A percentile compares a stretch with the other conserved stretches of the same genome.
phyloP scores from a whole-genome alignment of 495 filamentous ascomycete genomes.

The Aspergillus cristatus region DNA sequence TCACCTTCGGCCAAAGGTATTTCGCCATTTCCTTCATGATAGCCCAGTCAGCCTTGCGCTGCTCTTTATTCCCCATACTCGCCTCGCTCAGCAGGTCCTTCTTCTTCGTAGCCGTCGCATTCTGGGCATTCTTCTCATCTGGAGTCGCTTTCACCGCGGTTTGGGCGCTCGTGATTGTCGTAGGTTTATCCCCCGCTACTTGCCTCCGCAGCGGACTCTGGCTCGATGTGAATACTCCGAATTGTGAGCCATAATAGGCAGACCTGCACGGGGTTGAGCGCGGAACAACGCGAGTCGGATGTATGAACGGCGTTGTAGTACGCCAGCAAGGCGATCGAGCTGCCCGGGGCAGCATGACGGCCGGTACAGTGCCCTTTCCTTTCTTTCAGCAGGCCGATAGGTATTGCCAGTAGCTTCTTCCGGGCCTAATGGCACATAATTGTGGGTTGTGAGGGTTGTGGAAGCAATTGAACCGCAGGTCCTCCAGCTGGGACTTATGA shows the following conservation, averaged over 20 bases:
- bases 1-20: conserved; percentile 92
- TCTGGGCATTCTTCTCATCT: conserved; percentile 13
- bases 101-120: conserved; percentile 28
- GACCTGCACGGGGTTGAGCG: conserved; percentile 17
- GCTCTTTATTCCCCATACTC: conserved; percentile 60
- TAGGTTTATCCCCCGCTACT: conserved; percentile 4
- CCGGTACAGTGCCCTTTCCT: not conserved
- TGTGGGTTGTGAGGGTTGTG: not conserved
- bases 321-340: conserved; percentile 33
- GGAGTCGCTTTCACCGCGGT: conserved; percentile 12
- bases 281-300: conserved; percentile 21
- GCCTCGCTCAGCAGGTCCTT: conserved; percentile 49
- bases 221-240: conserved; percentile 21
- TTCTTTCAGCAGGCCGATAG: conserved; percentile 2
- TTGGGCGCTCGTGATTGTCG: conserved; percentile 5
- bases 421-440: conserved; percentile 23
- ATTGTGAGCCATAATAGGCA: conserved; percentile 15
- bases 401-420: not conserved
- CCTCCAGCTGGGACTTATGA: conserved; percentile 2
- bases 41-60: conserved; percentile 94
- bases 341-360: conserved; percentile 38
- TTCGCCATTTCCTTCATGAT: conserved; percentile 96
- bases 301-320: conserved; percentile 21
- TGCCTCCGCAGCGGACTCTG: conserved; percentile 13
- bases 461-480: not conserved